Percentiles rank a stretch among this genome's conserved stretches.
Conservation (phyloP, 208 protist species). For the Crithidia sp. region DNA sequence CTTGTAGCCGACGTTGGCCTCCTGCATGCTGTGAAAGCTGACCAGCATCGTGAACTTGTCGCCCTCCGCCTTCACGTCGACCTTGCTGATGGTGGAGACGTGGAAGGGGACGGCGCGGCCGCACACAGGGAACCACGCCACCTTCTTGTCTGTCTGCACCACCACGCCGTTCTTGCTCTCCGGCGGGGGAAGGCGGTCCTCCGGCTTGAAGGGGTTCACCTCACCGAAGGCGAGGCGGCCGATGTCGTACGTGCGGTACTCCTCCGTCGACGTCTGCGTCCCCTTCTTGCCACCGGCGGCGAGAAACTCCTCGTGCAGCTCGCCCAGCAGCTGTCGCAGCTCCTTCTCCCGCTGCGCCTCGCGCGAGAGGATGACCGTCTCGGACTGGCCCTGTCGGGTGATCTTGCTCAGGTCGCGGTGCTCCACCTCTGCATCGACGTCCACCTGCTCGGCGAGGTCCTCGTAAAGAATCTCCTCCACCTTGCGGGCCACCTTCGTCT, state of each 20-base stretch:
- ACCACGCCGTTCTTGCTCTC: conserved; percentile 60
- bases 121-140: conserved; percentile 95
- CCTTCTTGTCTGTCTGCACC: conserved; percentile 86
- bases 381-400: conserved; percentile 79
- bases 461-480: conserved; percentile 80
- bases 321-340: conserved; percentile 62
- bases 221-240: conserved; percentile 78
- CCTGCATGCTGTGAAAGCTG: conserved; percentile 88
- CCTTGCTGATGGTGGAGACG: conserved; percentile 95
- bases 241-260: conserved; percentile 66
- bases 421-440: conserved; percentile 18
- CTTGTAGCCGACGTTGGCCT: conserved; percentile 81
- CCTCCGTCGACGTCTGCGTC: conserved; percentile 51
- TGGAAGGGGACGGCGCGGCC: conserved; percentile 94
- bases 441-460: conserved; percentile 33
- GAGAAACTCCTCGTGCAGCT: conserved; percentile 75
- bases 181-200: conserved; percentile 35
- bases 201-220: conserved; percentile 48
- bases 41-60: conserved; percentile 82
- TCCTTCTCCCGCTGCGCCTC: conserved; percentile 77
- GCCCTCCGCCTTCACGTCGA: conserved; percentile 86
- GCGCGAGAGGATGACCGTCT: conserved; percentile 66
- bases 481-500: conserved; percentile 75
- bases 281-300: conserved; percentile 82
- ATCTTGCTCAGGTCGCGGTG: conserved; percentile 70